Conservation (phyloP, 2,329 filamentous ascomycete species). For the Colletotrichum tofieldiae region DNA sequence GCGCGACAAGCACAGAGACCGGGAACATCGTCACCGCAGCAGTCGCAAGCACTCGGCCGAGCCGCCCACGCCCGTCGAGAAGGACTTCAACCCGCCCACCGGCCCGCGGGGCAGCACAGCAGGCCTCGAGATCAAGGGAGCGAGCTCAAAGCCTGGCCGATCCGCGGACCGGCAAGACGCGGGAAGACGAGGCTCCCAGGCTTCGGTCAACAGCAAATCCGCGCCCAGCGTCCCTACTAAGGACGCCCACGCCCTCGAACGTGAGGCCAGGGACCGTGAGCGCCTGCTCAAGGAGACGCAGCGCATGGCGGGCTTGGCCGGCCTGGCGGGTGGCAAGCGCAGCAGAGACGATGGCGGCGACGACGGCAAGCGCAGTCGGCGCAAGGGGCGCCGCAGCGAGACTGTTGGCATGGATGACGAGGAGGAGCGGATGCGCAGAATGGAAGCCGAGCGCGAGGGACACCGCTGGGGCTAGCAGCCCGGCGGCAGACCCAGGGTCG, state of each 20-base stretch:
- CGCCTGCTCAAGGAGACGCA: conserved; percentile 79
- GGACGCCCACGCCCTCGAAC: conserved; percentile 79
- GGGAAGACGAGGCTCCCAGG: conserved; percentile 56
- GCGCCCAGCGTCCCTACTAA: conserved; percentile 48
- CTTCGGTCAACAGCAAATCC: conserved; percentile 49
- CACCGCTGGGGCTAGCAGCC: conserved; percentile 61
- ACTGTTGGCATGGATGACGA: conserved; percentile 63
- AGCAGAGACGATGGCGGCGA: conserved; percentile 59
- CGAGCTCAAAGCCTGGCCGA: conserved; percentile 47
- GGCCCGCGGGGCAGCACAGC: conserved; percentile 53
- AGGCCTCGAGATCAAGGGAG: conserved; percentile 58
- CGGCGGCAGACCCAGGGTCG: background rate
- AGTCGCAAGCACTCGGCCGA: conserved; percentile 50
- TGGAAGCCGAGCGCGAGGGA: conserved; percentile 74
- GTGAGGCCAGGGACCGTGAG: conserved; percentile 77
- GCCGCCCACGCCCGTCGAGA: conserved; percentile 55
- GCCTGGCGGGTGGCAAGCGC: conserved; percentile 65
- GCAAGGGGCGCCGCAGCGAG: conserved; percentile 66
- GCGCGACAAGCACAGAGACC: conserved; percentile 57
- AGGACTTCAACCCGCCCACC: conserved; percentile 59
- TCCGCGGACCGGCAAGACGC: conserved; percentile 45
- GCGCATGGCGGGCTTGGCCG: conserved; percentile 70
- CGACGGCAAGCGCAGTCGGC: conserved; percentile 56
- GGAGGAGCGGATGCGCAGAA: conserved; percentile 68
- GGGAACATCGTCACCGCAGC: conserved; percentile 56